Evolutionary conservation across 495 filamentous ascomycete genomes (phyloP).

Genomic region (Penicillium lagena): DNA sequence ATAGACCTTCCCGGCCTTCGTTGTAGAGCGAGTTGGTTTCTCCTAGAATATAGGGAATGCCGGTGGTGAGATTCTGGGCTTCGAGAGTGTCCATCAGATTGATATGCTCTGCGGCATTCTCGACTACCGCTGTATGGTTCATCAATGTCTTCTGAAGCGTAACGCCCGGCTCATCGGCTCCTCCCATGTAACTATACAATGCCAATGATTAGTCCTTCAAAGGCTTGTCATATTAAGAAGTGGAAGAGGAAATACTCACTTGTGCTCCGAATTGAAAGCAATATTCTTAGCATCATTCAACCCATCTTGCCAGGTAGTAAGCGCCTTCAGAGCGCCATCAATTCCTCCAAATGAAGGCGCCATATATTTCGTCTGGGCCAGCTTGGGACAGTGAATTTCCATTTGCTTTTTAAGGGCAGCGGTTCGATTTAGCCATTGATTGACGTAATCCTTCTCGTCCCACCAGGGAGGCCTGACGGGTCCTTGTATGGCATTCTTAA

Average conservation of each 20-base stretch:
- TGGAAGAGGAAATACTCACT: slow-evolving; percentile 33
- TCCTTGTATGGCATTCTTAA: slow-evolving; percentile 46
- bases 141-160: slow-evolving; percentile 59
- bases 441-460: slow-evolving; percentile 51
- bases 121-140: slow-evolving; percentile 55
- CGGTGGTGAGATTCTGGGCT: slow-evolving; percentile 27
- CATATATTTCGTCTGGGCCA: slow-evolving; percentile 38
- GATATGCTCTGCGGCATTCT: slow-evolving; percentile 41
- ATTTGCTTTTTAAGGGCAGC: slow-evolving; percentile 41
- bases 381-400: slow-evolving; percentile 44
- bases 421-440: slow-evolving; percentile 54
- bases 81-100: slow-evolving; percentile 35
- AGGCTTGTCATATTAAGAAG: slow-evolving; percentile 1
- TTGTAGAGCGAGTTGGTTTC: slow-evolving; percentile 62
- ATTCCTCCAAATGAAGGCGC: slow-evolving; percentile 58
- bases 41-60: slow-evolving; percentile 54
- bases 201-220: no score
- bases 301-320: slow-evolving; percentile 45
- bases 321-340: slow-evolving; percentile 43
- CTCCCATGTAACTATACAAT: slow-evolving; percentile 53
- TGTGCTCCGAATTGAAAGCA: slow-evolving; percentile 53
- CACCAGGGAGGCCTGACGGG: slow-evolving; percentile 46
- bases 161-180: slow-evolving; percentile 54
- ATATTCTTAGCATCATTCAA: slow-evolving; percentile 45
- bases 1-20: slow-evolving; percentile 55